Evolutionary conservation across 306 rosid species (phyloP), one percentile per base, ranked within the genome.

Genomic region (Casuarina glauca): DNA sequence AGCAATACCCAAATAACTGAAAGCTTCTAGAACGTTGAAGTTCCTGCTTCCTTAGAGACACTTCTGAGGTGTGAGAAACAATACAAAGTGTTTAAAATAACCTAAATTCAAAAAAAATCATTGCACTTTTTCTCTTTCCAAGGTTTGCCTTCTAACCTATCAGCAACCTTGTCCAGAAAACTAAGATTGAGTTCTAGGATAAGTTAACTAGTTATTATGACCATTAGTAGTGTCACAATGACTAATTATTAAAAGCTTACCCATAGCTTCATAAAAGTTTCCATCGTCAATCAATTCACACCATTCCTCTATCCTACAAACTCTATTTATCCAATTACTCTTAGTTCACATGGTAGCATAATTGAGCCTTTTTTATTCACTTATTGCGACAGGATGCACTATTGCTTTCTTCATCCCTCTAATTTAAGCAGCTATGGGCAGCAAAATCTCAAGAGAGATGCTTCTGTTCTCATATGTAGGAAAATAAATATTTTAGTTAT

Each of bases 401-500:
- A 26, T 58, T 26, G 64, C 39, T 20, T 58, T 39, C 16, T 8
- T 20, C 39, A 26, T 19, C 35, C 12, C 35, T 58, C 64, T 58
- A 58, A 20, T 10, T 57, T 58, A 58, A 10, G 39, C 35, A 58
- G 20, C 39, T 4, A 19, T 2, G 39, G 39, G 13, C 4, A 13
- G 26, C 64, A 57, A 58, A 32, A 58, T 58, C 64, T 26, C 26
- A 26, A 58, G 15, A 58, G 32, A 58, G 15, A 20, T 15, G 7
- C 64, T 58, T 58, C 35, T 58, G 5, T 19, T 39, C 64, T 26
- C 41, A 58, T 58, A 20, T 58, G 26, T 26, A 41, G 9, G 64
- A 53, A 38, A 4, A 44, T 46, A 39, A 17, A 74, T 77, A 48
- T 2, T 26, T 76, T 61, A 70, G 12, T 75, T 50, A 69, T 51